Evolutionary conservation across 1,284 basidiomycete species (phyloP), one percentile per base, ranked within the genome.

Genomic region (Polyporus tsugae): DNA sequence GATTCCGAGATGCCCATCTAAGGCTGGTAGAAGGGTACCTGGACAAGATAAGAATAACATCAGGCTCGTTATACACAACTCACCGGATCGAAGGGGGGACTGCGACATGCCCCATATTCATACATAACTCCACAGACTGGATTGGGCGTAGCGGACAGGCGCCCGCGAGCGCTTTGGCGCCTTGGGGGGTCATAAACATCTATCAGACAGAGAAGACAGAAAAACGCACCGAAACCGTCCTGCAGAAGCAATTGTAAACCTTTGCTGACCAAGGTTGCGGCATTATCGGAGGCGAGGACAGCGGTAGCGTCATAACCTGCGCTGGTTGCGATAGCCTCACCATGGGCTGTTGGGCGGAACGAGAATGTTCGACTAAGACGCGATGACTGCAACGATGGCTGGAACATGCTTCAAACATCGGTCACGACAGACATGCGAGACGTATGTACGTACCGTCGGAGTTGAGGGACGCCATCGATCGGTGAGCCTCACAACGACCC

Each of bases 181-280:
- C 33, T 13, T 44, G 38, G 17, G 13, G 49, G 22, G 52, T 58
- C 61, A 62, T 22, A 25, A 41, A 25, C 39, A 60, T 59, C 22
- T 22, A 62, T 57, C 61, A 62, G 42, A 62, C 42, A 10, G 15
- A 58, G 36, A 38, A 57, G 55, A 9, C 33, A 38, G 35, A n/a
- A 7, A 15, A 25, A 63, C 44, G 6, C 33, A 55, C 22, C 33
- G 29, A 55, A 55, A 55, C 33, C 15, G 33, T 33, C 52, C 29
- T 35, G 29, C 52, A 55, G 33, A 55, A 35, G 52, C 29, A 29
- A 55, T 19, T 35, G 52, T 35, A 55, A 60, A 42, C 22, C 10
- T 29, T 44, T 60, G 64, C 64, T 65, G 59, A 65, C 64, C 60
- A 67, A 58, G 35, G 53, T 6, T 38, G 65, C 61, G 61, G 60